phyloP scores from a whole-genome alignment of 768 basidiomycete species.

The Suillus hirtellus region DNA sequence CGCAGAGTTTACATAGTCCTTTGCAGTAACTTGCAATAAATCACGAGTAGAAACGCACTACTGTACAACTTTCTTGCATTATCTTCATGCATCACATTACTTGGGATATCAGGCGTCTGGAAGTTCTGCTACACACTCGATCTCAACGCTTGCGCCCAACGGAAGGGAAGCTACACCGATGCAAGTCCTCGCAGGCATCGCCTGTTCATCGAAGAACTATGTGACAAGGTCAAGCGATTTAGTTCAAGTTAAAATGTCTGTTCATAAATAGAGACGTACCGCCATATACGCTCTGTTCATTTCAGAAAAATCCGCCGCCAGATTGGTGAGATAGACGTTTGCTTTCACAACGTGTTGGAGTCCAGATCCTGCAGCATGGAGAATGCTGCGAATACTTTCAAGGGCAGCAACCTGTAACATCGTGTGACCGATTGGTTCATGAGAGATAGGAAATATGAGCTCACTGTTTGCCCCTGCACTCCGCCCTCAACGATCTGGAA shows the following conservation, averaged over 20 bases:
- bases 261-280: conserved; percentile 22
- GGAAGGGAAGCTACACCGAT: conserved; percentile 57
- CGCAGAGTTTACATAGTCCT: conserved; percentile 5
- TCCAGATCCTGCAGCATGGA: conserved; percentile 39
- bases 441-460: conserved; percentile 11
- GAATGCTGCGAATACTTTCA: conserved; percentile 38
- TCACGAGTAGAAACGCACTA: not conserved
- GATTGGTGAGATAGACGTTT: conserved; percentile 40
- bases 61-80: not conserved
- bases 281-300: conserved; percentile 42
- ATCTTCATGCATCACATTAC: not conserved
- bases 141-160: conserved; percentile 55
- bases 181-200: conserved; percentile 58
- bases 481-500: conserved; percentile 37
- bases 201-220: conserved; percentile 49
- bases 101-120: not conserved
- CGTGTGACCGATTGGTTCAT: not conserved
- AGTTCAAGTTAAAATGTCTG: not conserved
- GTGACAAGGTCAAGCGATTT: not conserved
- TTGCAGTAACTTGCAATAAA: not conserved
- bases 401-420: conserved; percentile 35
- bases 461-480: conserved; percentile 38
- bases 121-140: conserved; percentile 57
- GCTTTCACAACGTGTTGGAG: conserved; percentile 41
- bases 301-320: conserved; percentile 36